A percentile compares a stretch with the other conserved stretches of the same genome.
Evolutionary conservation across 192 early-diverging fungal species (phyloP).

Genomic region (Helicostylum pulchrum): DNA sequence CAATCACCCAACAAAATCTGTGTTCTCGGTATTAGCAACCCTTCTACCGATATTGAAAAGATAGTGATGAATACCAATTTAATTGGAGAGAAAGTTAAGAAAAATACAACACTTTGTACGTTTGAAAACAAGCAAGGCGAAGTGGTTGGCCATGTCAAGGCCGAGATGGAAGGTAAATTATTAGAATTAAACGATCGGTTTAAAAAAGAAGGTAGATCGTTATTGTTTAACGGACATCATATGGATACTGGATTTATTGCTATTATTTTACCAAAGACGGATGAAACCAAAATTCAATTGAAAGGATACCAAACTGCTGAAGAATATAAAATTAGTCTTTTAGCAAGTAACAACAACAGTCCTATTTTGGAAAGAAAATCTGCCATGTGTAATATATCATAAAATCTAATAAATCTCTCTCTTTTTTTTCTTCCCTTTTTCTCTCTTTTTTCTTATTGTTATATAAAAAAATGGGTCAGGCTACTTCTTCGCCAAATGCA

Average conservation of each 20-base stretch:
- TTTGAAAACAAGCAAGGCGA: neutral
- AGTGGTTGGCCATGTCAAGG: neutral
- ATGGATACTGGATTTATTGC: slow-evolving; percentile 20
- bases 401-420: too few species aligned
- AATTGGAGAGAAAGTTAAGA: slow-evolving; percentile 6
- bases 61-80: neutral
- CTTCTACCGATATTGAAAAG: neutral
- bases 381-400: too few species aligned
- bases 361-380: too few species aligned
- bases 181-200: slow-evolving; percentile 14
- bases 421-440: neutral
- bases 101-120: neutral
- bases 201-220: neutral
- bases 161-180: slow-evolving; percentile 18
- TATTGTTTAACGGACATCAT: neutral
- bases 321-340: neutral
- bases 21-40: slow-evolving; percentile 3
- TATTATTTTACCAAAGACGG: slow-evolving; percentile 7
- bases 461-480: slow-evolving; percentile 2
- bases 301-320: slow-evolving; percentile 8
- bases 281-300: slow-evolving; percentile 12
- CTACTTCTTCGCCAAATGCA: neutral
- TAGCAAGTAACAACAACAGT: neutral
- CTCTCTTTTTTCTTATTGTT: neutral
- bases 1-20: slow-evolving; percentile 25